These are phyloP conservation scores for Paramecium caudatum DNA, from an alignment of 73 alveolate genomes.

Conservation along the genomic window DNA sequence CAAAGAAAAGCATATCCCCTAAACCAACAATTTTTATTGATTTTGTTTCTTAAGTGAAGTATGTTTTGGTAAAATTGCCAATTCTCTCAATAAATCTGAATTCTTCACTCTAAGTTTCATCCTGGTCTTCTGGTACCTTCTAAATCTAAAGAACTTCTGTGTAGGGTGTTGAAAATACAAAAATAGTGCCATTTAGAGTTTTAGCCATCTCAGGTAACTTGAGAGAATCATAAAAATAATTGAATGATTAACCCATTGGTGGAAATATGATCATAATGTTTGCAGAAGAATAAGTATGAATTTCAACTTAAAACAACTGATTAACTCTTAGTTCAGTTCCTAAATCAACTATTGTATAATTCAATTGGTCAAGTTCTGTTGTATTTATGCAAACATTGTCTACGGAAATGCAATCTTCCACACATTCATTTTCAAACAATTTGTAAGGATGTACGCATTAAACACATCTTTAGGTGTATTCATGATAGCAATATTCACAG, in stretches of 20 bases:
- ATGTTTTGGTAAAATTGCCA: not conserved
- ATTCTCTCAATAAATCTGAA: not conserved
- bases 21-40: not conserved
- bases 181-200: not conserved
- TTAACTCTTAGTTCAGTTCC: not conserved
- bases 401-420: not conserved
- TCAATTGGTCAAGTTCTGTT: not conserved
- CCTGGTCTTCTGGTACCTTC: not conserved
- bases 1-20: conserved; percentile 2
- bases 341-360: conserved; percentile 2
- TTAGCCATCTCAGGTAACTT: not conserved
- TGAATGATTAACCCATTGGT: not conserved
- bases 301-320: not conserved
- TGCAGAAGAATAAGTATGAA: not conserved
- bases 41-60: not conserved
- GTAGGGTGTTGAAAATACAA: conserved; percentile 17
- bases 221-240: not conserved
- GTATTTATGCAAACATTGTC: not conserved
- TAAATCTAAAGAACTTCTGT: not conserved
- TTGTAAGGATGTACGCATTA: conserved; percentile 22
- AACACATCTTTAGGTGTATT: not conserved
- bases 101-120: not conserved
- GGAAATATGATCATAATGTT: not conserved
- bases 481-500: conserved; percentile 54
- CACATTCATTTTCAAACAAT: not conserved